Percentiles rank a stretch among this genome's conserved stretches.
Evolutionary conservation across 2,329 filamentous ascomycete species (phyloP).

Genomic region (Penicillium sp.): DNA sequence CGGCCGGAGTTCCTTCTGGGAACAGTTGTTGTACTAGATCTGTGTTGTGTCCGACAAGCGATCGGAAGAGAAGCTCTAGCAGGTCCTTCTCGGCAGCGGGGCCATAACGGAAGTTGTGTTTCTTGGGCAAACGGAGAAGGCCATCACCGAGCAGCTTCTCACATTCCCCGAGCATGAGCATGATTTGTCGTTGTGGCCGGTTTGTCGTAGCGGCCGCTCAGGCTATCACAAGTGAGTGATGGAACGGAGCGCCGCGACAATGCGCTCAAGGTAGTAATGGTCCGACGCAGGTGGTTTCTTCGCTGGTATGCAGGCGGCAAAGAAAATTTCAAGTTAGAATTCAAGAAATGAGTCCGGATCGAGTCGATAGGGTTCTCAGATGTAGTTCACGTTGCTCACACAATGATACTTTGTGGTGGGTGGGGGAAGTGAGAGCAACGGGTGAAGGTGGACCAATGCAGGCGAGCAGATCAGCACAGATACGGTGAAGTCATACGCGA

Average conservation of each 20-base stretch:
- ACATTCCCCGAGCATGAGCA: conserved; percentile 49
- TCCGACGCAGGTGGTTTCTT: conserved; percentile 4
- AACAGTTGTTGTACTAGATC: conserved; percentile 81
- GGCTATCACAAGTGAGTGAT: conserved; percentile 18
- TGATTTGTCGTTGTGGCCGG: conserved; percentile 29
- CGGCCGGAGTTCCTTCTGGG: conserved; percentile 66
- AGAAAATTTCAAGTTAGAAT: neutral
- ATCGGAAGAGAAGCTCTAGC: conserved; percentile 79
- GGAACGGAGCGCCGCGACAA: conserved; percentile 12
- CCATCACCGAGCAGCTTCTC: conserved; percentile 83
- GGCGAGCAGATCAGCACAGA: conserved; percentile 13
- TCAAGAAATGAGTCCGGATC: neutral
- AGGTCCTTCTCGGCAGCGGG: conserved; percentile 70
- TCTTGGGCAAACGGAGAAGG: conserved; percentile 72
- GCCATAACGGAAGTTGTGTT: conserved; percentile 73
- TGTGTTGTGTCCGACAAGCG: conserved; percentile 71
- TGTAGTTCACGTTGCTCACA: conserved; percentile 9
- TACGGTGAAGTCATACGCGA: conserved; percentile 11
- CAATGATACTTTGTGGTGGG: conserved; percentile 22
- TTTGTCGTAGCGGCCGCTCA: conserved; percentile 28
- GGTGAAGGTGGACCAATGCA: conserved; percentile 23
- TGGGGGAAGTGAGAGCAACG: conserved; percentile 12
- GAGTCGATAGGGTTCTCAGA: neutral
- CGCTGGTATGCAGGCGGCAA: neutral
- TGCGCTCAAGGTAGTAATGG: conserved; percentile 8